phyloP scores from a whole-genome alignment of 345 rosid genomes.

The Erodium maritimum region DNA sequence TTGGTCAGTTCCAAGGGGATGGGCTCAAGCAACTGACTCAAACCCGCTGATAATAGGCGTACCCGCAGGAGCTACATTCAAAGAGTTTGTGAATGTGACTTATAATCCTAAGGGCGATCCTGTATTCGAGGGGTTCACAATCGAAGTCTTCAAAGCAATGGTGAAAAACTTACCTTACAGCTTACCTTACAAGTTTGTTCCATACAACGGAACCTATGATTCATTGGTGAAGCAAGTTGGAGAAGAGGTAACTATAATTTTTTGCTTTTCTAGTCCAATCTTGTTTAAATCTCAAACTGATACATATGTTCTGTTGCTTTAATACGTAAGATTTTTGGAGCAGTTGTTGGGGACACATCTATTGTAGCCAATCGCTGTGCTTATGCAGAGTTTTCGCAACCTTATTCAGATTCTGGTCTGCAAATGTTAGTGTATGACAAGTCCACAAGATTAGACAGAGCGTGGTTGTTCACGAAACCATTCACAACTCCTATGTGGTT shows the following conservation, averaged over 20 bases:
- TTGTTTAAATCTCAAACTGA: neutral
- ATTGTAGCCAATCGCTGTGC: constrained; percentile 11
- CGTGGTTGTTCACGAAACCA: constrained; percentile 16
- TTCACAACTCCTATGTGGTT: constrained; percentile 15
- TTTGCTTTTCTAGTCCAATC: neutral
- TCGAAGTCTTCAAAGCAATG: constrained; percentile 9
- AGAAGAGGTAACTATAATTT: neutral
- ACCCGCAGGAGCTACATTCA: constrained; percentile 1
- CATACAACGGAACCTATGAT: constrained; percentile 12
- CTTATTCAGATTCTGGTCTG: constrained; percentile 15
- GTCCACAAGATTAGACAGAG: constrained; percentile 2
- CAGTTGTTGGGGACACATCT: constrained; percentile 17
- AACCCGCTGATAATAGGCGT: constrained; percentile 14
- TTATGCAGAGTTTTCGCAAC: constrained; percentile 16
- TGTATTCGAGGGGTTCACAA: constrained; percentile 7
- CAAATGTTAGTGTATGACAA: constrained; percentile 6
- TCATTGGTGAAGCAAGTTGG: constrained; percentile 7
- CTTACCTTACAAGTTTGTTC: constrained; percentile 5
- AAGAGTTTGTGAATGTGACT: constrained; percentile 11
- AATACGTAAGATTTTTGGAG: constrained; percentile 12
- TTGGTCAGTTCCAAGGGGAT: constrained; percentile 13
- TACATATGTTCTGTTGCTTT: neutral
- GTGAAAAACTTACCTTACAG: constrained; percentile 7
- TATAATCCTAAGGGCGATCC: constrained; percentile 2
- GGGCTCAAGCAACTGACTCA: constrained; percentile 5